Base-by-base conservation (phyloP, 2,329 filamentous ascomycete genomes). In the Fonsecaea pedrosoi region DNA sequence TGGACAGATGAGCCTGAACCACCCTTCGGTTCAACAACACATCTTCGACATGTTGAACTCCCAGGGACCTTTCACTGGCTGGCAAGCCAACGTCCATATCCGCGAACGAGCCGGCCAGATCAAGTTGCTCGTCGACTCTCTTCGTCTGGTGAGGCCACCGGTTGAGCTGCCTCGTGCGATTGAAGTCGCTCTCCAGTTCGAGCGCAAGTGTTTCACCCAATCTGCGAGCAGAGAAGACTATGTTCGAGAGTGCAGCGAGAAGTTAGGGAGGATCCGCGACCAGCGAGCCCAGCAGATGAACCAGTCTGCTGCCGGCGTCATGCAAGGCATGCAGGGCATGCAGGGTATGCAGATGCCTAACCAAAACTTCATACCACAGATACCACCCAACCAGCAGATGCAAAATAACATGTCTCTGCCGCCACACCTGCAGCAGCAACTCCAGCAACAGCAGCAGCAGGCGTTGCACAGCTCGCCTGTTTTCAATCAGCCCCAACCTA, bases 391-490 rank as follows among this genome's bases (percentile, higher is more conserved):
- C 62, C 64, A 60, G 37, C 78, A 79, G 62, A 73, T 69, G 35
- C 80, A 81, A 61, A 70, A 69, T 45, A 64, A 68, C 60, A 66
- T 70, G 63, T 54, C 54, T 35, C 84, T 85, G 66, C 79, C 82
- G 12, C 79, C 82, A 21, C 83, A 84, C 65, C 78, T 85, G 67
- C 82, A 81, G 61, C 59, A 61, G 53, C 25, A 25, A 25, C 15
- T 42, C 5, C 40, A 42, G 67, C 82, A 81, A 60, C 59, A 61
- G 38, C 78, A 85, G 68, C 82, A 81, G 62, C 81, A 80, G 62
- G 82, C 77, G 30, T 81, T 85, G 78, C 84, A 85, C 69, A 74
- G 80, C 3, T 84, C 83, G 2, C 80, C 83, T 0, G 82, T 86
- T 53, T 71, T 76, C 25, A 76, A 74, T 48, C 80, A 81, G 75